Base-by-base conservation (phyloP, 305 asterid species). In the Fraxinus velutina region DNA sequence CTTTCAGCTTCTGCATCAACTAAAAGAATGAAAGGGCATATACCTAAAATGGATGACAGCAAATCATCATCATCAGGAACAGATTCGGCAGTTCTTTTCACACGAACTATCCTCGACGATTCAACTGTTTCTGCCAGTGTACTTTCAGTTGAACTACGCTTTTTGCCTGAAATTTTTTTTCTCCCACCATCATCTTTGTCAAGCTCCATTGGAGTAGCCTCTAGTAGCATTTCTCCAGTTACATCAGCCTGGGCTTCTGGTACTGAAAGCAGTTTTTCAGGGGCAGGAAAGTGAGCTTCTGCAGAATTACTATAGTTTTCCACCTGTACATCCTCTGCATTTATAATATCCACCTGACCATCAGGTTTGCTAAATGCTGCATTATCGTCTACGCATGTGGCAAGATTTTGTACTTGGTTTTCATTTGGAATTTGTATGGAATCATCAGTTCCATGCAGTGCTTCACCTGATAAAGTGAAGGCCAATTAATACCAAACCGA, bases 1-100 rank as follows among this genome's bases (percentile, higher is more conserved):
- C 74, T 66, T 29, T 13, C 36, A 66, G 19, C 74, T 13, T 13
- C 74, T 27, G 74, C 37, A 66, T 66, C 74, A 66, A 66, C 37
- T 24, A 66, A 10, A 66, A 29, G 37, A 66, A 66, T 60, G 80
- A 64, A 78, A 82, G 77, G 32, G 5, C 17, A 81, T 70, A 36
- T 90, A 94, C 98, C 98, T 87, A 94, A 91, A 85, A 94, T 94
- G 79, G 97, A 94, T 78, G 98, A 94, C 84, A 94, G 85, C 87
- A 93, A 83, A 91, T 94, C 98, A 82, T 91, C 95, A 81, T 93
- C 97, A 86, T 92, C 91, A 13, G 97, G 98, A 85, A 92, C 82
- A 75, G 92, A 86, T 79, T 86, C 92, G 27, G 84, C 79, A 5
- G 91, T 87, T 86, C 82, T 89, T 88, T 87, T 93, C 68, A 77